These are phyloP conservation scores for Paramecium pentaurelia DNA, from an alignment of 73 alveolate genomes.

Conservation along the genomic window DNA sequence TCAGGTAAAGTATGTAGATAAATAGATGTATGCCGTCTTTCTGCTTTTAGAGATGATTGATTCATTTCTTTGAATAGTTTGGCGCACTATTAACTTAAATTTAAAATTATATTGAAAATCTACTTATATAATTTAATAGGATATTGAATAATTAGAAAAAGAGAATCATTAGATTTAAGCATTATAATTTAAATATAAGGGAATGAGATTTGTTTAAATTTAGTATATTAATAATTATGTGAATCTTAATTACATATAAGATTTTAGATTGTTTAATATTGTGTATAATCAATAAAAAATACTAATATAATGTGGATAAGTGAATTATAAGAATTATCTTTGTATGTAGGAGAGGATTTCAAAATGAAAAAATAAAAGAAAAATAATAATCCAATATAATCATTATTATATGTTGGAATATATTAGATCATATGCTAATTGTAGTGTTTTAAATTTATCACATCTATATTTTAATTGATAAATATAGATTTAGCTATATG, in stretches of 20 bases:
- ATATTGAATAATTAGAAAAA: not conserved
- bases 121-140: not conserved
- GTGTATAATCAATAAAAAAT: not conserved
- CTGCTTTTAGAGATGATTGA: not conserved
- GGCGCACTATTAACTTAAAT: constrained; percentile 6
- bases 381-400: not conserved
- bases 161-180: not conserved
- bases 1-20: not conserved
- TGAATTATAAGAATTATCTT: not conserved
- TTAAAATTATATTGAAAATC: not conserved
- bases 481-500: not conserved
- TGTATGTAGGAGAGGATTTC: not conserved
- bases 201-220: not conserved
- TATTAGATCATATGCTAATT: not conserved
- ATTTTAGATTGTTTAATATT: not conserved
- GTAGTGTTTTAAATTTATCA: not conserved
- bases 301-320: not conserved
- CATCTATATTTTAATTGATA: not conserved
- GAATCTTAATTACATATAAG: not conserved
- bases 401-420: not conserved
- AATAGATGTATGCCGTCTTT: not conserved
- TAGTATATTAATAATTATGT: not conserved
- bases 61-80: not conserved
- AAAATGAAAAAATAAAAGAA: not conserved
- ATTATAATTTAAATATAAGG: not conserved